Evolutionary conservation across 768 basidiomycete genomes (phyloP), one percentile per base, ranked within the genome.

Genomic region (Lactifluus volemus): DNA sequence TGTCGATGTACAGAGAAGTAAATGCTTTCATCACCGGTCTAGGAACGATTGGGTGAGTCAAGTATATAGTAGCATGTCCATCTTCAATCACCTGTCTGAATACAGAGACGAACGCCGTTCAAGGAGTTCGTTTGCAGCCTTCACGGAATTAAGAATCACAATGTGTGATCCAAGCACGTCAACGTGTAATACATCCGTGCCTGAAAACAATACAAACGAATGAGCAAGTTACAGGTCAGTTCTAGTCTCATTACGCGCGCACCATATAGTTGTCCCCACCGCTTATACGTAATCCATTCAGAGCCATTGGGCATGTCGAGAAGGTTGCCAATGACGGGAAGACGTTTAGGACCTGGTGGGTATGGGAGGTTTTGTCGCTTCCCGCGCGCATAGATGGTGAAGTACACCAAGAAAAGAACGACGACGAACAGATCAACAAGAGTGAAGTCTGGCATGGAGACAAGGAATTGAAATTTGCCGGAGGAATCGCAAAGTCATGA

Each of bases 81-180:
- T 6, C n/a, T 50, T 56, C 25, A 25, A 25, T 25, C 25, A 58
- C 44, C 54, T 41, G 42, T 59, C 55, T 9, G 67, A 66, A 49
- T 66, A 68, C 8, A 68, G 50, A 15, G 64, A 21, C 5, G 70
- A 67, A 14, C 67, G 64, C 52, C 63, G 66, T 15, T 72, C 68
- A n/a, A 72, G 61, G 11, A 72, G 61, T 3, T 72, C 71, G 8
- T 57, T 53, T 2, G 66, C 67, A 21, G 68, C 63, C 34, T 66
- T 55, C 8, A 53, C 30, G 1, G 69, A 65, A 49, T 70, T 70
- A 29, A 71, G 38, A 29, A 72, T 36, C 8, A 69, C 36, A 7
- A 69, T 39, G 21, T 55, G 61, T 15, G 55, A 57, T 2, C 68
- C 67, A 10, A 67, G 29, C 9, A 68, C 34, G 29, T 69, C 58